Evolutionary conservation across 164 flowering plant genomes (phyloP).

Genomic region (Piper longum): DNA sequence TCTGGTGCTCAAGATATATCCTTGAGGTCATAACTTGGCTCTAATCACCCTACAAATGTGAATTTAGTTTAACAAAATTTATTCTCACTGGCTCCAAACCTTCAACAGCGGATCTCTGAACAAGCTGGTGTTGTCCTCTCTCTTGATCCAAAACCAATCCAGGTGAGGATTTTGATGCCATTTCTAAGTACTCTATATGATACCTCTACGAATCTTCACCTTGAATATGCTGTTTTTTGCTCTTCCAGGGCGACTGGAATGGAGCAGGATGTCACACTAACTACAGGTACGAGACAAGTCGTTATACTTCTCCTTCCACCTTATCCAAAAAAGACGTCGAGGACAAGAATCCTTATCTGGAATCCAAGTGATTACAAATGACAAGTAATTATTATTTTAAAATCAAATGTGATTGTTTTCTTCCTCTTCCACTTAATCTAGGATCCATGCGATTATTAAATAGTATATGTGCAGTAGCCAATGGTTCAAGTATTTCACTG

Average conservation of each 20-base stretch:
- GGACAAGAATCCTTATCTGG: no score
- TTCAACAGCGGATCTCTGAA: conserved; percentile 80
- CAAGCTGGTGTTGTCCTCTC: conserved; percentile 96
- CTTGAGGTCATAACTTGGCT: conserved; percentile 53
- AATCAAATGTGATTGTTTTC: no score
- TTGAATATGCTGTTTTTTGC: neutral
- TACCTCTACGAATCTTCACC: neutral
- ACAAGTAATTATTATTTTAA: no score
- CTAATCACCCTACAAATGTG: neutral
- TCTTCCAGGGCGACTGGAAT: conserved; percentile 89
- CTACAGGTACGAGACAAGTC: conserved; percentile 42
- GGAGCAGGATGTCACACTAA: conserved; percentile 99
- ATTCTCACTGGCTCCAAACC: neutral
- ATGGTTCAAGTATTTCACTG: no score
- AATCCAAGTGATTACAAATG: no score
- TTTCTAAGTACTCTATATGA: neutral
- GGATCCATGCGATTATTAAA: no score
- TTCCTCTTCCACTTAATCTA: no score
- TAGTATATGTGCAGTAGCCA: no score
- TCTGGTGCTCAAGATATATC: conserved; percentile 85
- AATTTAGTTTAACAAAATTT: neutral
- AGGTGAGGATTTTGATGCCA: conserved; percentile 29
- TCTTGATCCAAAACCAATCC: conserved; percentile 95
- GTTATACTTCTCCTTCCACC: neutral
- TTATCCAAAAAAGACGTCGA: no score